phyloP scores from a whole-genome alignment of 768 basidiomycete genomes.

The Collybiopsis luxurians region DNA sequence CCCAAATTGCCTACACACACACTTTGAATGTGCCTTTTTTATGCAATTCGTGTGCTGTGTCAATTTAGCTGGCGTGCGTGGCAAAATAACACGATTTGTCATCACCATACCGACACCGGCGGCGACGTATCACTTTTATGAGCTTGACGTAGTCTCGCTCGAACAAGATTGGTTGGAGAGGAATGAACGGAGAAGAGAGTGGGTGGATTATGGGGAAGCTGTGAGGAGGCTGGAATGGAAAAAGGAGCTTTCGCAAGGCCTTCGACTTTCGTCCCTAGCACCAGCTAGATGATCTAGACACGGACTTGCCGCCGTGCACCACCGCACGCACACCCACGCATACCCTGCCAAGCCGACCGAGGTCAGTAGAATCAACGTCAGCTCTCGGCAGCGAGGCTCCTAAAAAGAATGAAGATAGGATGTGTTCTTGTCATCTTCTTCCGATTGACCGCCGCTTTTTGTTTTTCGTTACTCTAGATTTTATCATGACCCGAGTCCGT shows the following conservation, averaged over 20 bases:
- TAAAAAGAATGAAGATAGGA: too few relatives aligned
- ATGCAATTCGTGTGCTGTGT: background rate
- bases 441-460: too few relatives aligned
- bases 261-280: constrained; percentile 70
- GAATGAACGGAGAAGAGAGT: constrained; percentile 77
- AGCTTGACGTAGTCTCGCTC: constrained; percentile 75
- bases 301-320: too few relatives aligned
- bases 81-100: constrained; percentile 82
- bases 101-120: constrained; percentile 78
- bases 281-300: constrained; percentile 47
- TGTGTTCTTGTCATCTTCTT: too few relatives aligned
- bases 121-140: constrained; percentile 87
- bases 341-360: too few relatives aligned
- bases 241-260: constrained; percentile 75
- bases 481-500: too few relatives aligned
- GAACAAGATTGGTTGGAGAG: constrained; percentile 82
- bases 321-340: too few relatives aligned
- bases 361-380: too few relatives aligned
- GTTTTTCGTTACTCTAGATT: background rate
- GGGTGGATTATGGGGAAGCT: constrained; percentile 88
- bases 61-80: constrained; percentile 77
- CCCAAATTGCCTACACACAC: constrained; percentile 19
- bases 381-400: too few relatives aligned
- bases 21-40: constrained; percentile 13
- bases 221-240: constrained; percentile 77